Conservation (phyloP, 345 rosid species). For the Mallotus nudiflorus region DNA sequence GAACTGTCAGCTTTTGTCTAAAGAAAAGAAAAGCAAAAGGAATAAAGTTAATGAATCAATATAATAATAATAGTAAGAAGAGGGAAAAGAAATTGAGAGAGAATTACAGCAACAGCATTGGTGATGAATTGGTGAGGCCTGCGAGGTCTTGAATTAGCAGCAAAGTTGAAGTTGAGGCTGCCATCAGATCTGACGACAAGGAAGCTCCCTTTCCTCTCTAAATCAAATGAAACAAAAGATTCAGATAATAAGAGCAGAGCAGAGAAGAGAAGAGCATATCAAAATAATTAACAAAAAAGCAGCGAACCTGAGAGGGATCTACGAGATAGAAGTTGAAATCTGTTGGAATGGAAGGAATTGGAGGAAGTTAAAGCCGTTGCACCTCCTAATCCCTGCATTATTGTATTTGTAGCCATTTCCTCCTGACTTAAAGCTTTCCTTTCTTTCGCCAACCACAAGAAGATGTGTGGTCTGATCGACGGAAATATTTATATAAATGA, state of each 20-base stretch:
- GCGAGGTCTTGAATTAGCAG: slow-evolving; percentile 36
- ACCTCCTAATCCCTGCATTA: slow-evolving; percentile 66
- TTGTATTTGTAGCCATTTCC: slow-evolving; percentile 58
- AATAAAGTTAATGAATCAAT: not conserved
- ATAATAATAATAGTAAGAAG: not conserved
- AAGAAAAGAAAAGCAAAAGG: slow-evolving; percentile 14
- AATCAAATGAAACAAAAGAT: slow-evolving; percentile 16
- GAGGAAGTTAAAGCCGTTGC: slow-evolving; percentile 50
- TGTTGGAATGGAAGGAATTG: slow-evolving; percentile 51
- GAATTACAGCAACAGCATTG: slow-evolving; percentile 75
- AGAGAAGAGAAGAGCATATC: not conserved
- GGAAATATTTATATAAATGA: slow-evolving; percentile 21
- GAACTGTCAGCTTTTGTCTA: slow-evolving; percentile 64
- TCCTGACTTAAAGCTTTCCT: not conserved
- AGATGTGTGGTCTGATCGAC: no score
- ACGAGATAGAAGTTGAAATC: slow-evolving; percentile 38
- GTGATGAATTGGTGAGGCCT: slow-evolving; percentile 49
- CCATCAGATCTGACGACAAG: slow-evolving; percentile 65
- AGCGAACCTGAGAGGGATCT: slow-evolving; percentile 54
- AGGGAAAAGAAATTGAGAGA: not conserved
- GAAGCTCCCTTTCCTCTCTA: slow-evolving; percentile 49
- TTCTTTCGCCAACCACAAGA: no score
- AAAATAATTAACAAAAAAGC: not conserved
- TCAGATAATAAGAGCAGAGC: not conserved
- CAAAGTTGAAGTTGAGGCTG: slow-evolving; percentile 30